phyloP scores from a whole-genome alignment of 108 stramenopile species.

The Cyclostephanos tholiformis region DNA sequence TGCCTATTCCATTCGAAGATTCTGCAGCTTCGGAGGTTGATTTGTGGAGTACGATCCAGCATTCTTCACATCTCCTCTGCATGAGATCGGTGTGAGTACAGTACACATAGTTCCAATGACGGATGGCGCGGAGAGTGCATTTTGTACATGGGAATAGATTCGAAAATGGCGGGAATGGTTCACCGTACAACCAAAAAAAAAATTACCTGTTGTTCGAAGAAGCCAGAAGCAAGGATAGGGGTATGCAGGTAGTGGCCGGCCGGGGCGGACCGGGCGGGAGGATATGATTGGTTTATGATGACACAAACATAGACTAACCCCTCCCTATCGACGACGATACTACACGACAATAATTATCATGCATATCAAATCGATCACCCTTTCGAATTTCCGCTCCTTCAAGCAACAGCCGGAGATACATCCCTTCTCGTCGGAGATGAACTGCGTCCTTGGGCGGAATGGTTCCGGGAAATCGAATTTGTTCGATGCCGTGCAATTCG shows the following conservation, averaged over 20 bases:
- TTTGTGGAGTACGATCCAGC: no score
- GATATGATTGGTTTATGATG: no score
- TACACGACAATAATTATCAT: slow-evolving; percentile 62
- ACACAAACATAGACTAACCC: no score
- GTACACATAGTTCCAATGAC: neutral
- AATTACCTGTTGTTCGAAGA: no score
- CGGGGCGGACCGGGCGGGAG: no score
- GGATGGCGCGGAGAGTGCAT: neutral
- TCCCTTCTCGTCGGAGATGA: slow-evolving; percentile 94
- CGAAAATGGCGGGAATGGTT: neutral
- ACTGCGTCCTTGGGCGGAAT: slow-evolving; percentile 94
- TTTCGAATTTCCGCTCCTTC: slow-evolving; percentile 97
- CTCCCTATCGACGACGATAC: neutral
- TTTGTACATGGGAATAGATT: neutral
- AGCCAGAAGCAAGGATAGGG: no score
- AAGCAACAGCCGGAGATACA: slow-evolving; percentile 93
- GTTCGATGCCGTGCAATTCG: slow-evolving; percentile 98
- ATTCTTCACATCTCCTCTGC: no score
- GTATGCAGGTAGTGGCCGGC: no score
- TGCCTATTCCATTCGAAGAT: no score
- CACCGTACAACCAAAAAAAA: no score
- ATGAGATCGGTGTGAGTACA: no score
- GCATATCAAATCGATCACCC: slow-evolving; percentile 97
- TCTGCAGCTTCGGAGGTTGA: no score
- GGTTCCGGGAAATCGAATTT: slow-evolving; percentile 97